These are phyloP conservation scores for Adansonia digitata DNA, from an alignment of 345 rosid genomes.

Conservation along the genomic window DNA sequence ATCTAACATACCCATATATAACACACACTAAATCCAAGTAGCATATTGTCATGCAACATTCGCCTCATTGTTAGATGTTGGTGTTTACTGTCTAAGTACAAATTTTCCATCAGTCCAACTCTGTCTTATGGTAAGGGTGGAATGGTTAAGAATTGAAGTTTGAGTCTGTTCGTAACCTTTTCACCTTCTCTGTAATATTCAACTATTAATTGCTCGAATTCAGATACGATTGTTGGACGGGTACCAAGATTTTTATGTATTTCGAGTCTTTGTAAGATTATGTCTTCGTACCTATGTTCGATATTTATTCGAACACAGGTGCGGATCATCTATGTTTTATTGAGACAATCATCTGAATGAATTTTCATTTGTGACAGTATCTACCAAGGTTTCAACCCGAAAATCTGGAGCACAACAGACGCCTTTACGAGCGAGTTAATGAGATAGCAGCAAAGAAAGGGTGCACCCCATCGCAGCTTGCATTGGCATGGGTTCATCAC, in stretches of 20 bases:
- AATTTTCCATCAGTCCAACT: neutral
- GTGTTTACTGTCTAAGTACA: neutral
- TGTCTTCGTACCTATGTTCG: too few relatives aligned
- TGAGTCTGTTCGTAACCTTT: constrained; percentile 11
- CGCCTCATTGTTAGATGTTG: neutral
- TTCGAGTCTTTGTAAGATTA: too few relatives aligned
- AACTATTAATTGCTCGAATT: too few relatives aligned
- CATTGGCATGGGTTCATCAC: constrained; percentile 67
- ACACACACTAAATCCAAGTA: too few relatives aligned
- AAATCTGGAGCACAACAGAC: constrained; percentile 46
- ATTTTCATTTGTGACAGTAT: constrained; percentile 24
- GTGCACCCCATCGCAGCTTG: constrained; percentile 60
- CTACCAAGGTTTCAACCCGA: constrained; percentile 58
- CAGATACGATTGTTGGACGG: too few relatives aligned
- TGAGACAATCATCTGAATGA: neutral
- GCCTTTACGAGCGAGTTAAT: constrained; percentile 34
- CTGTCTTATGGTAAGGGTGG: neutral
- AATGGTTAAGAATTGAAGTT: neutral
- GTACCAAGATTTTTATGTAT: too few relatives aligned
- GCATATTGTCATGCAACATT: neutral
- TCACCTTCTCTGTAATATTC: neutral
- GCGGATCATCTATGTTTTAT: neutral
- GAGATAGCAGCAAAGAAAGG: constrained; percentile 46
- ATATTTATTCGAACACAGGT: too few relatives aligned
- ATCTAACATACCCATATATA: too few relatives aligned